phyloP scores from a whole-genome alignment of 2,329 filamentous ascomycete genomes.

The Venturia aucupariae region DNA sequence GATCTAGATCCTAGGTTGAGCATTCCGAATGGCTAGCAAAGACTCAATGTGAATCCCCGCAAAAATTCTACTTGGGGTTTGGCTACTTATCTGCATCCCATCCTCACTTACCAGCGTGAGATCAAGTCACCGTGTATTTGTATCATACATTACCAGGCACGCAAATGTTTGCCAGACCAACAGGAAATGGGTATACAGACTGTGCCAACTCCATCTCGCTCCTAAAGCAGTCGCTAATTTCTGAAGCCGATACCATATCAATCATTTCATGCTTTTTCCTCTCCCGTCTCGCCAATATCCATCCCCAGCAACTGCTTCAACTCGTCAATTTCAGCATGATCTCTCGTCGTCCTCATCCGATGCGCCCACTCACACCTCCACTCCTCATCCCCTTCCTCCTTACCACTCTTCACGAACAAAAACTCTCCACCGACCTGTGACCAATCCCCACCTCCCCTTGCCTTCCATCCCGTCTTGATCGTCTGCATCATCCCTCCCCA shows the following conservation, averaged over 20 bases:
- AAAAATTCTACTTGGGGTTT: no score
- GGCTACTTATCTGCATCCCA: no score
- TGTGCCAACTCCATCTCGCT: neutral
- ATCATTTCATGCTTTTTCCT: neutral
- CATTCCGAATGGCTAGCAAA: no score
- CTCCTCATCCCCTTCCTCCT: constrained; percentile 25
- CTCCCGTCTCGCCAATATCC: constrained; percentile 23
- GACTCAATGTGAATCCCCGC: no score
- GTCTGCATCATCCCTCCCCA: constrained; percentile 47
- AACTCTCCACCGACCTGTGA: constrained; percentile 70
- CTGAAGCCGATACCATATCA: neutral
- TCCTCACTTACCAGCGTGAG: no score
- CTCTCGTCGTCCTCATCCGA: constrained; percentile 68
- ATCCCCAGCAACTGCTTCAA: constrained; percentile 55
- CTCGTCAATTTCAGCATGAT: constrained; percentile 64
- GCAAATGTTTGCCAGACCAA: neutral
- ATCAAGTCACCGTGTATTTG: no score
- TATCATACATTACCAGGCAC: neutral
- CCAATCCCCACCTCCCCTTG: constrained; percentile 54
- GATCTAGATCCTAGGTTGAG: no score
- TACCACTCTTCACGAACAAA: constrained; percentile 50
- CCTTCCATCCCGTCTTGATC: constrained; percentile 50
- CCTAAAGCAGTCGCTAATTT: neutral
- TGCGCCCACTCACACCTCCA: constrained; percentile 70
- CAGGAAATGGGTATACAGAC: neutral